Evolutionary conservation across 768 basidiomycete species (phyloP).

Genomic region (Tylopilus plumbeoviolaceoides): DNA sequence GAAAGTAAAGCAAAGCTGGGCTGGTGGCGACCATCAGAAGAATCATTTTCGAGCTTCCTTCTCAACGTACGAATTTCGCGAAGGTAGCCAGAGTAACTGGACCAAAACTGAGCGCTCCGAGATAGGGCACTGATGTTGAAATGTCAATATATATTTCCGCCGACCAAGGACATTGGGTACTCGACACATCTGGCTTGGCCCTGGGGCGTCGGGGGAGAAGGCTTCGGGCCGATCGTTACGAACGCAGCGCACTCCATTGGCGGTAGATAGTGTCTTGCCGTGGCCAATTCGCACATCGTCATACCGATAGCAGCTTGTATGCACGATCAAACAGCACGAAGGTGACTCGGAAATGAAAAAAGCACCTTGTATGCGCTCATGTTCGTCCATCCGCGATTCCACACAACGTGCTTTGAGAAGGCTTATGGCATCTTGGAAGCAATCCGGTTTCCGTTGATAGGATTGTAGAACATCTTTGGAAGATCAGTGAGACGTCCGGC

Average conservation of each 20-base stretch:
- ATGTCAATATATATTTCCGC: constrained; percentile 3
- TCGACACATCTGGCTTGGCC: constrained; percentile 49
- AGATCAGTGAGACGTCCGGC: constrained; percentile 8
- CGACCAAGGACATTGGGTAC: constrained; percentile 29
- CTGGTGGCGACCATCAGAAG: constrained; percentile 36
- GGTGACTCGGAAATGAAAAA: background rate
- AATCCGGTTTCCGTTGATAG: constrained; percentile 52
- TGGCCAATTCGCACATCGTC: constrained; percentile 78
- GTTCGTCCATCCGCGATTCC: constrained; percentile 57
- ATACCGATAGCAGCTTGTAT: constrained; percentile 67
- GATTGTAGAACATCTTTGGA: constrained; percentile 38
- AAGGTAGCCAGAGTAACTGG: constrained; percentile 80
- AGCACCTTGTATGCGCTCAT: constrained; percentile 57
- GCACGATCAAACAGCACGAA: constrained; percentile 13
- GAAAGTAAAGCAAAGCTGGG: constrained; percentile 74
- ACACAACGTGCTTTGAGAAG: constrained; percentile 48
- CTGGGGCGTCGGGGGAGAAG: constrained; percentile 8
- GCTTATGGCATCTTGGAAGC: constrained; percentile 53
- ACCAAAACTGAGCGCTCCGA: constrained; percentile 80
- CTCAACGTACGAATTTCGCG: constrained; percentile 66
- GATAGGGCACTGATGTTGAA: constrained; percentile 53
- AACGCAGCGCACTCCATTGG: constrained; percentile 58
- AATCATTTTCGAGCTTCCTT: constrained; percentile 2
- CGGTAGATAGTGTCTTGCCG: constrained; percentile 60
- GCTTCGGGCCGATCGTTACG: constrained; percentile 2